These are phyloP conservation scores for Fusarium sp. DNA, from an alignment of 2,329 filamentous ascomycete species.

Conservation along the genomic window DNA sequence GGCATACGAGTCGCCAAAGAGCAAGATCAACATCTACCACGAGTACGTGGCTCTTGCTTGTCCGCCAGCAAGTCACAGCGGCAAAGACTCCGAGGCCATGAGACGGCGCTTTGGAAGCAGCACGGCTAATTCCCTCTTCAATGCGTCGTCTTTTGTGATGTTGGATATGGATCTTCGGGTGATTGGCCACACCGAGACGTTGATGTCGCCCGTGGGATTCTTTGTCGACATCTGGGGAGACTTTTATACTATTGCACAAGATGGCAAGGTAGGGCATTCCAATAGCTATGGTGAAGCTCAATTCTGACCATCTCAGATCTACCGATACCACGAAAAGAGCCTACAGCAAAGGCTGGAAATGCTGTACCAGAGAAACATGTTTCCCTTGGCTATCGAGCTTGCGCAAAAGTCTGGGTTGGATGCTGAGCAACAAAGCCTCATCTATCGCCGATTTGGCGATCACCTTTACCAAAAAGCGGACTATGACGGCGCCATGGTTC, in stretches of 20 bases:
- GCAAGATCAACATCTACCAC: slow-evolving; percentile 79
- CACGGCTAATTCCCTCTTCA: slow-evolving; percentile 80
- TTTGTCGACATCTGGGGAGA: slow-evolving; percentile 92
- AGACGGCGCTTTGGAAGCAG: slow-evolving; percentile 78
- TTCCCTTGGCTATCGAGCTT: slow-evolving; percentile 89
- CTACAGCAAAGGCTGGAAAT: slow-evolving; percentile 93
- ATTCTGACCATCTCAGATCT: slow-evolving; percentile 67
- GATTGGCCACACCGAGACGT: slow-evolving; percentile 87
- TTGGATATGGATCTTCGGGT: slow-evolving; percentile 93
- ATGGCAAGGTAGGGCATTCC: slow-evolving; percentile 79
- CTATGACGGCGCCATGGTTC: slow-evolving; percentile 98
- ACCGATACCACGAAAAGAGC: slow-evolving; percentile 89
- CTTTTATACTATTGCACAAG: slow-evolving; percentile 87
- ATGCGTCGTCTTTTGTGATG: slow-evolving; percentile 87
- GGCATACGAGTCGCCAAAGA: slow-evolving; percentile 93
- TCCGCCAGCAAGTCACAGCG: slow-evolving; percentile 71
- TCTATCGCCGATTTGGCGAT: slow-evolving; percentile 94
- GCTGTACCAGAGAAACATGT: slow-evolving; percentile 93
- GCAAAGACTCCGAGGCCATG: slow-evolving; percentile 69
- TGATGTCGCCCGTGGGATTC: slow-evolving; percentile 82
- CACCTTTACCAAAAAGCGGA: slow-evolving; percentile 94
- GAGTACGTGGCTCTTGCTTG: slow-evolving; percentile 91
- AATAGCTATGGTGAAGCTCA: fast-evolving
- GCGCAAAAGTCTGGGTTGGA: slow-evolving; percentile 91
- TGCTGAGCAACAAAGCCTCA: slow-evolving; percentile 84